These are phyloP conservation scores for Orychophragmus violaceus DNA, from an alignment of 345 rosid species.

Conservation along the genomic window DNA sequence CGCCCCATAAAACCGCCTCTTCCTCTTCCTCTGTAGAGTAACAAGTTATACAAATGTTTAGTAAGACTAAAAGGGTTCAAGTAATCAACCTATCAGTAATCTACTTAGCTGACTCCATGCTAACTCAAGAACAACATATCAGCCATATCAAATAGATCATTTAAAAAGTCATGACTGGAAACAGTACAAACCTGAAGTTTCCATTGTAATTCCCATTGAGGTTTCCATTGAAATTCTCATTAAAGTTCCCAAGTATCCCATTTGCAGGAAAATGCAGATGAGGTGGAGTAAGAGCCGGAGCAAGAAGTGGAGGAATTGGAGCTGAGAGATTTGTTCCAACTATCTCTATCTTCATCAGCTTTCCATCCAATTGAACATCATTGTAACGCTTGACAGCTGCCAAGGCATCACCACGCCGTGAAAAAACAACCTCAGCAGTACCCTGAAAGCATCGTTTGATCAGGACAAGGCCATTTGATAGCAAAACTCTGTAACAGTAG, in stretches of 20 bases:
- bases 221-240: conserved; percentile 12
- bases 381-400: conserved; percentile 68
- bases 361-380: conserved; percentile 67
- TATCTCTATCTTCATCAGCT: conserved; percentile 62
- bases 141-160: not conserved
- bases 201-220: conserved; percentile 19
- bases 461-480: conserved; percentile 4
- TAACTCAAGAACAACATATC: not conserved
- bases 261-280: conserved; percentile 20
- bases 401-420: conserved; percentile 44
- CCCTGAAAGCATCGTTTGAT: conserved; percentile 34
- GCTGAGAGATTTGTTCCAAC: conserved; percentile 44
- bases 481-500: not conserved
- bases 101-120: not conserved
- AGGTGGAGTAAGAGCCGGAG: conserved; percentile 31
- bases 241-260: conserved; percentile 38
- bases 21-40: conserved; percentile 33
- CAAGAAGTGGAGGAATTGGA: conserved; percentile 25
- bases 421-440: conserved; percentile 61
- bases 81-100: not conserved
- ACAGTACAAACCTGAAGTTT: conserved; percentile 20
- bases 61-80: not conserved
- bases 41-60: conserved; percentile 1
- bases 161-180: no score
- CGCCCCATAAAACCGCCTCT: conserved; percentile 39